phyloP scores from a whole-genome alignment of 805 yeast genomes.

The Teunomyces lycoperdinae region DNA sequence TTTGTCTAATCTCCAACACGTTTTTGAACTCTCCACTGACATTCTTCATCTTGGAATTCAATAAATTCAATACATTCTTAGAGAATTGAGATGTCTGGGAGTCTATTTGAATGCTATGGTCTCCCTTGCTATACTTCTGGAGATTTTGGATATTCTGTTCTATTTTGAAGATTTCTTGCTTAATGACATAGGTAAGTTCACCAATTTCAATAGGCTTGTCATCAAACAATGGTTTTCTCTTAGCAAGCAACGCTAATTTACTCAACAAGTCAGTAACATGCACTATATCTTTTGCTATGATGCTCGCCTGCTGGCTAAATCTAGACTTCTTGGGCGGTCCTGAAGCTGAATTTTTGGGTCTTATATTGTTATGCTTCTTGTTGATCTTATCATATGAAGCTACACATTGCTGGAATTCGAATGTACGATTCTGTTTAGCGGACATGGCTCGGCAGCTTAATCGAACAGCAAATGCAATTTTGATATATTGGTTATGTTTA shows the following conservation, averaged over 20 bases:
- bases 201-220: slow-evolving; percentile 93
- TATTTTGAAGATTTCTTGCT: slow-evolving; percentile 81
- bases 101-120: slow-evolving; percentile 41
- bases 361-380: slow-evolving; percentile 33
- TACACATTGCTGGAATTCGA: slow-evolving; percentile 91
- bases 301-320: slow-evolving; percentile 63
- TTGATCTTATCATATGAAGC: slow-evolving; percentile 64
- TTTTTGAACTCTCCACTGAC: slow-evolving; percentile 87
- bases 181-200: slow-evolving; percentile 82
- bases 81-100: slow-evolving; percentile 72
- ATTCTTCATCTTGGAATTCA: slow-evolving; percentile 87
- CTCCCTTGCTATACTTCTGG: slow-evolving; percentile 51
- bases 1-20: slow-evolving; percentile 86
- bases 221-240: slow-evolving; percentile 85
- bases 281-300: slow-evolving; percentile 85
- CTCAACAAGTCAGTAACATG: slow-evolving; percentile 78
- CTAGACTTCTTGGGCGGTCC: slow-evolving; percentile 29
- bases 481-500: not conserved
- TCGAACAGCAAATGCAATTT: slow-evolving; percentile 1
- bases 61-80: slow-evolving; percentile 79
- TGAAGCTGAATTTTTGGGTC: slow-evolving; percentile 4
- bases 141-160: slow-evolving; percentile 66
- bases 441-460: slow-evolving; percentile 7
- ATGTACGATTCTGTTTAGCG: slow-evolving; percentile 74
- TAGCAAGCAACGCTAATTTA: slow-evolving; percentile 81